phyloP scores from a whole-genome alignment of 176 grass and related monocot genomes.

The Ampelocalamus luodianensis region DNA sequence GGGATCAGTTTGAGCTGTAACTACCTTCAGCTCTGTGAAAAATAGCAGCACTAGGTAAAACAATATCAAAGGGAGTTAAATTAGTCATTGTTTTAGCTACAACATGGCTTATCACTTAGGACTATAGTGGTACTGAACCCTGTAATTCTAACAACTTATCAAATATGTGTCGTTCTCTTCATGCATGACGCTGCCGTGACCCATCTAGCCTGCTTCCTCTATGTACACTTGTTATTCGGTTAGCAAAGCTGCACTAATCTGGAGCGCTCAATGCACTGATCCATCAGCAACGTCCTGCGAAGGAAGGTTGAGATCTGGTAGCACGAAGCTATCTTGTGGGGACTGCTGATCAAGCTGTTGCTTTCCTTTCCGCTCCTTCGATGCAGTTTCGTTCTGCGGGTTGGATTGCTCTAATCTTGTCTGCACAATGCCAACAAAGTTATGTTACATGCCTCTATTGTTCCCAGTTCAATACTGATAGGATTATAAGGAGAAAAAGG shows the following conservation, averaged over 20 bases:
- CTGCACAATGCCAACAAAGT: conserved; percentile 37
- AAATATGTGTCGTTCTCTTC: conserved; percentile 38
- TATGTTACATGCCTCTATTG: conserved; percentile 19
- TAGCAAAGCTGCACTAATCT: conserved; percentile 31
- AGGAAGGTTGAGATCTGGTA: conserved; percentile 65
- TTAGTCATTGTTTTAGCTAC: conserved; percentile 34
- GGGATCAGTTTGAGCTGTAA: conserved; percentile 44
- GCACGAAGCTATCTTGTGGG: conserved; percentile 31
- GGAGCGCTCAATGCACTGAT: conserved; percentile 41
- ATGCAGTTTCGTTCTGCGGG: not conserved
- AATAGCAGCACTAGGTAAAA: conserved; percentile 34
- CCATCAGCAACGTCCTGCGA: conserved; percentile 45
- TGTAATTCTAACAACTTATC: conserved; percentile 49
- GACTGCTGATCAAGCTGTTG: conserved; percentile 29
- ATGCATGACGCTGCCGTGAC: conserved; percentile 9
- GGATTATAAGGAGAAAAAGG: not conserved
- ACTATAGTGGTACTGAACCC: conserved; percentile 27
- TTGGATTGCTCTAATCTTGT: conserved; percentile 42
- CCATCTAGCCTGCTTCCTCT: conserved; percentile 53
- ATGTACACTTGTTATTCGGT: conserved; percentile 61
- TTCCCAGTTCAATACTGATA: not conserved
- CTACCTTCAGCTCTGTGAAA: conserved; percentile 32
- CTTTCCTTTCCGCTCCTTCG: conserved; percentile 51
- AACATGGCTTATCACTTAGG: conserved; percentile 20
- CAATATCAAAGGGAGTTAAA: conserved; percentile 39